Evolutionary conservation across 345 rosid species (phyloP), one percentile per base, ranked within the genome.

Genomic region (Viola odorata): DNA sequence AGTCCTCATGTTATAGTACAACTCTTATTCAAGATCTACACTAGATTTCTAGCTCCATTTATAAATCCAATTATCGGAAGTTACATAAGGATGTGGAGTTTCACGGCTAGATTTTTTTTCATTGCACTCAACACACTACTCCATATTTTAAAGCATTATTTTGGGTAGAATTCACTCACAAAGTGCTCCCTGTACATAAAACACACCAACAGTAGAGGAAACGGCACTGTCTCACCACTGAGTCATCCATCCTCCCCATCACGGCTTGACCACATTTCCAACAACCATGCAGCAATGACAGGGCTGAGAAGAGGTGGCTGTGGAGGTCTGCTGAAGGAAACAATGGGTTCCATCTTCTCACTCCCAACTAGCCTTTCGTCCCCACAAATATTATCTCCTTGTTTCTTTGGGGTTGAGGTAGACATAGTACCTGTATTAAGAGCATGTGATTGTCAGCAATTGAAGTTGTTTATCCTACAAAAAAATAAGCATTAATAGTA

Each of bases 281-380:
- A 64, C 70, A 80, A 64, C 2, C 82, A 82, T 50, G 82, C 76
- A 60, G 81, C 80, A 62, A 87, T 55, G 42, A 85, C 16, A 0
- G 90, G 88, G 52, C 85, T 90, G 1, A 84, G 50, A 49, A 84
- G 49, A 7, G 88, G 87, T 0, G 81, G 74, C 1, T 77, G 88
- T 0, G 82, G 87, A 3, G 86, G 92, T 63, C 70, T 82, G 62
- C 85, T 69, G 62, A 84, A 82, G 57, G 94, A 81, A 47, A 72
- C 83, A 16, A 66, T 60, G 6, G 85, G 87, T 44, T 81, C 88
- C 1, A 66, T 62, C 37, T 72, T 72, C 59, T 72, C 85, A 23
- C 17, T 49, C 41, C 64, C 32, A 8, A 67, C 32, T 1, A 32
- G 42, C 57, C 52, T 55, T 57, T 58, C 71, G 64, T 62, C 77